Conservation (phyloP, 352 stramenopile species). For the Thraustochytrium striatum region DNA sequence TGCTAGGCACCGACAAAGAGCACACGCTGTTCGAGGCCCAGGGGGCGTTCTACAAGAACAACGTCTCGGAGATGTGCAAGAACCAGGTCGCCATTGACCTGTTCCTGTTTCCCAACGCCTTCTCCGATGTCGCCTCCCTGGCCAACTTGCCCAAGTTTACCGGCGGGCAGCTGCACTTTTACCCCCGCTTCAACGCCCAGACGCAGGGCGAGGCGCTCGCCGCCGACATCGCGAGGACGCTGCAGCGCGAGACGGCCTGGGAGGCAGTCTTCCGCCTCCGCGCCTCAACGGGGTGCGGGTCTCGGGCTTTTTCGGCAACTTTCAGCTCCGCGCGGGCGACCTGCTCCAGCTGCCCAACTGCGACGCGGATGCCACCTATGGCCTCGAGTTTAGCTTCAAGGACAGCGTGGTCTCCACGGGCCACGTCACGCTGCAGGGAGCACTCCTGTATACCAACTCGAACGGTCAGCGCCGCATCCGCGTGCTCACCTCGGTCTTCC, state of each 20-base stretch:
- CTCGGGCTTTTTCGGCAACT: conserved; percentile 97
- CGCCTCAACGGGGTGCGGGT: conserved; percentile 95
- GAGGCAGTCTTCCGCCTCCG: conserved; percentile 95
- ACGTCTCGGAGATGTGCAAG: conserved; percentile 91
- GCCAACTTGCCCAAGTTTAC: conserved; percentile 90
- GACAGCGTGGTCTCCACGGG: conserved; percentile 85
- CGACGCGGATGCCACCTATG: conserved; percentile 91
- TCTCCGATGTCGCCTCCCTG: conserved; percentile 92
- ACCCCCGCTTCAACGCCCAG: conserved; percentile 84
- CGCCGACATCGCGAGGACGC: conserved; percentile 78
- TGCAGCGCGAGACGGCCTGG: conserved; percentile 85
- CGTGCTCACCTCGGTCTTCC: conserved; percentile 51
- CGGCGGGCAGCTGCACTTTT: conserved; percentile 92
- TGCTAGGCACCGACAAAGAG: conserved; percentile 68
- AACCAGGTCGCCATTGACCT: conserved; percentile 99
- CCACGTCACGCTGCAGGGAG: conserved; percentile 91
- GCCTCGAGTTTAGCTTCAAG: conserved; percentile 93
- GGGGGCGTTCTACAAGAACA: conserved; percentile 80
- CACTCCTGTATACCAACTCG: conserved; percentile 95
- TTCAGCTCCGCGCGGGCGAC: conserved; percentile 93
- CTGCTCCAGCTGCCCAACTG: conserved; percentile 92
- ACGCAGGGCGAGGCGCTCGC: conserved; percentile 87
- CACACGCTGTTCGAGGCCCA: conserved; percentile 80
- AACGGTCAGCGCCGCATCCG: conserved; percentile 90
- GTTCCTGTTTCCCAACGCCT: conserved; percentile 90